Base-by-base conservation (phyloP, 2,329 filamentous ascomycete genomes). In the Fusarium floridanum region DNA sequence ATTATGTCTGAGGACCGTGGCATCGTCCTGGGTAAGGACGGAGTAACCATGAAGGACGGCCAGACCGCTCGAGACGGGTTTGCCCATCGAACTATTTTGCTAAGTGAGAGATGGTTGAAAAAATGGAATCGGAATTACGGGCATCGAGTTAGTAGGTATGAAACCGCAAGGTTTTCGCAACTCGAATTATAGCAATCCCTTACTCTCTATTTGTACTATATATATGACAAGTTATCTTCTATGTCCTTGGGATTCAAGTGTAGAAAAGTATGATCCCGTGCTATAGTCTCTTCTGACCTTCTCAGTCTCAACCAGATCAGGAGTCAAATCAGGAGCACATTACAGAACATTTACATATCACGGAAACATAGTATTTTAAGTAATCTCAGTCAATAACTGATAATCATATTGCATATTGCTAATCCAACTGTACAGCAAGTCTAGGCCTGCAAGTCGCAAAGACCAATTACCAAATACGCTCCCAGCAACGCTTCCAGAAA, bases 391-490 rank as follows among this genome's bases (percentile, higher is more conserved):
- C 24, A 53, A 53, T 53, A 29, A 53, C 48, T 17, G 48, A 53
- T 53, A 53, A 57, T 55, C 24, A 34, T 39, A 48, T 70, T 60
- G 48, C 50, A 32, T 53, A 53, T 53, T 53, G 48, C 48, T 53
- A 53, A 53, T 32, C 48, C 27, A 53, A 53, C 27, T 53, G 48
- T 53, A 32, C 17, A 32, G 48, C 27, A 53, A 53, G 27, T 32
- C 48, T 53, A 53, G 48, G n/a, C 48, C 48, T 53, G 17, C 48
- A 32, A 17, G 17, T 12, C 48, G 17, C 11, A 10, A 6, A 55
- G 45, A 53, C 32, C 56, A 34, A 62, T 68, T 81, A 84, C 84
- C 84, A 85, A 59, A 85, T 68, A 66, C 75, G 81, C 72, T 84
- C 81, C 84, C 84, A 85, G 41, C 72, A 79, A 5, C 84, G 81